Base-by-base conservation (phyloP, 75 land plant species). In the Azolla pinnata region DNA sequence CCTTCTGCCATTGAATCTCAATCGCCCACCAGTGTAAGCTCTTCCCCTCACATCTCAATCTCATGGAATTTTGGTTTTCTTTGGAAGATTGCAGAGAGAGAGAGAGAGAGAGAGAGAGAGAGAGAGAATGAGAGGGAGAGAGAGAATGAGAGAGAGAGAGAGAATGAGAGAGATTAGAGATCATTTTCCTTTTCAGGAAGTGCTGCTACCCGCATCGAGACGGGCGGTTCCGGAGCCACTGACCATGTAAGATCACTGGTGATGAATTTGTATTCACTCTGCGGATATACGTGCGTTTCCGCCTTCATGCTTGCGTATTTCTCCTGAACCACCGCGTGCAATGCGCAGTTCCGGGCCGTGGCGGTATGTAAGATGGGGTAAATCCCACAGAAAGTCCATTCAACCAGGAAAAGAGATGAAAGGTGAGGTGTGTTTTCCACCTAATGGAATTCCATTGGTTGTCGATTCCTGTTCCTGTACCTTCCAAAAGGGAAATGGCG, bases 61-160 rank as follows among this genome's bases (percentile, higher is more conserved):
- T 38, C 42, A 38, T 38, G 42, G 7, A 14, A 38, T 7, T 14
- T 8, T 14, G 42, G 12, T 38, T 7, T 8, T 38, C 12, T 8
- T 38, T 38, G 12, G 14, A 14, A 38, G 7, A 14, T 38, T 38
- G n/a, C n/a, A n/a, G n/a, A n/a, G n/a, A n/a, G n/a, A n/a, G n/a
- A n/a, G n/a, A n/a, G n/a, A n/a, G n/a, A n/a, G n/a, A 38, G 42
- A 38, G 42, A 38, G 42, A 38, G 42, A 38, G 42, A 38, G 42
- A 38, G 42, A 38, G 42, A 38, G 42, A 38, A 14, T 8, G 42
- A 38, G 42, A 38, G 42, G 14, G 42, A 38, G 42, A 38, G 42
- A 38, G 42, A 38, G 42, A 38, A 14, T 8, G 42, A 38, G 42
- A 38, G 42, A 38, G 42, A 8, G 42, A 14, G 42, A 38, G 7